Evolutionary conservation across 1,284 basidiomycete species (phyloP).

Genomic region (Schizophyllum amplum): DNA sequence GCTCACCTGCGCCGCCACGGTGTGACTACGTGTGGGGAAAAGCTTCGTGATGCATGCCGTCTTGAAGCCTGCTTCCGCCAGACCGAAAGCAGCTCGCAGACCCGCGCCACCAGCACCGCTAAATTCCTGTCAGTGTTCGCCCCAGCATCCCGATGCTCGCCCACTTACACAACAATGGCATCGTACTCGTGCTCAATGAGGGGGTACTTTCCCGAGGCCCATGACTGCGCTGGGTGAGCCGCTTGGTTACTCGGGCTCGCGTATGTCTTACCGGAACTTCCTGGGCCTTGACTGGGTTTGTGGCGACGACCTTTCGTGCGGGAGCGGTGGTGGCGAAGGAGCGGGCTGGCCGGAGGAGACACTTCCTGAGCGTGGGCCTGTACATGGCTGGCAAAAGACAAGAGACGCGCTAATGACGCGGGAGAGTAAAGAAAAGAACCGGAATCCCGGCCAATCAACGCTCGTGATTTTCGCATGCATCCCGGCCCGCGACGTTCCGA

Average conservation of each 20-base stretch:
- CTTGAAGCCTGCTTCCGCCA: constrained; percentile 97
- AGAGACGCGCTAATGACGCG: constrained; percentile 2
- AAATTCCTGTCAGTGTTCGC: constrained; percentile 13
- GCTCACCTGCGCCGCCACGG: constrained; percentile 89
- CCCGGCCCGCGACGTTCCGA: constrained; percentile 9
- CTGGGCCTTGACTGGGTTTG: constrained; percentile 76
- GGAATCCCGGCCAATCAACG: constrained; percentile 26
- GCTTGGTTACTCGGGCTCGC: constrained; percentile 2
- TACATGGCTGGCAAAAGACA: constrained; percentile 14
- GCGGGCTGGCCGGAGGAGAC: constrained; percentile 39
- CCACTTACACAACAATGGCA: constrained; percentile 88
- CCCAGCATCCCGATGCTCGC: constrained; percentile 1
- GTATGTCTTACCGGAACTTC: constrained; percentile 58
- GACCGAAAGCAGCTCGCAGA: constrained; percentile 96
- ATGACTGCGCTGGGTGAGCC: too few species aligned
- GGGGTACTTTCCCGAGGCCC: constrained; percentile 83
- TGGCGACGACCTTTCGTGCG: constrained; percentile 58
- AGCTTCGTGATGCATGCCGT: constrained; percentile 98
- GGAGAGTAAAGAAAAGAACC: constrained; percentile 1
- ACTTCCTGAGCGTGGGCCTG: constrained; percentile 30
- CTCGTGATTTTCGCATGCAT: constrained; percentile 13
- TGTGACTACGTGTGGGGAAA: constrained; percentile 99
- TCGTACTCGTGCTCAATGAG: constrained; percentile 98
- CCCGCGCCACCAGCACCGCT: constrained; percentile 98
- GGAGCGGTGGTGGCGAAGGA: constrained; percentile 57